phyloP scores from a whole-genome alignment of 2,329 filamentous ascomycete species.

The Aspergillus fijiensis region DNA sequence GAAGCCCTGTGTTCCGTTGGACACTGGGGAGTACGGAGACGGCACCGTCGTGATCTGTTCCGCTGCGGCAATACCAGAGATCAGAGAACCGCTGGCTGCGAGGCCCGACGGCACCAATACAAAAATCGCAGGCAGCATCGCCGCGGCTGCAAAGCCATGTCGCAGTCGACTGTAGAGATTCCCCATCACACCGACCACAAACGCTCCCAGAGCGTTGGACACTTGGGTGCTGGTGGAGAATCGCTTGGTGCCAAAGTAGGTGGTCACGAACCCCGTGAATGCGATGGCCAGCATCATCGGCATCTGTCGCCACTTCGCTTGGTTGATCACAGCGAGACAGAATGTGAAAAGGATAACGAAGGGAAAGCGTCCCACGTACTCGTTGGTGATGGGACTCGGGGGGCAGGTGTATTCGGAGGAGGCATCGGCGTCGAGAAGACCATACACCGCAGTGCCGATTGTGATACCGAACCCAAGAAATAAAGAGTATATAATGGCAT shows the following conservation, averaged over 20 bases:
- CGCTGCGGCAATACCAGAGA: conserved; percentile 59
- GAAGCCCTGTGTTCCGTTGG: conserved; percentile 39
- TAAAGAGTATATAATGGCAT: conserved; percentile 71
- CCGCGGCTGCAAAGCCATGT: conserved; percentile 79
- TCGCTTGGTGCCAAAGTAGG: conserved; percentile 68
- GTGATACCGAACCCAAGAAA: conserved; percentile 74
- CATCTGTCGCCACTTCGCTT: conserved; percentile 77
- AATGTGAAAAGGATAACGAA: conserved; percentile 76
- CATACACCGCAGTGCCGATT: conserved; percentile 64
- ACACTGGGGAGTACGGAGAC: conserved; percentile 44
- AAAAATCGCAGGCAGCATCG: conserved; percentile 87
- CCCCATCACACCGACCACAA: conserved; percentile 76
- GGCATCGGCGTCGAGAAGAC: conserved; percentile 58
- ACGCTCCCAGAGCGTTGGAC: conserved; percentile 73
- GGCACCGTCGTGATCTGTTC: conserved; percentile 50
- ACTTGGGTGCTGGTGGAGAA: conserved; percentile 73
- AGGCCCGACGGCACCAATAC: conserved; percentile 64
- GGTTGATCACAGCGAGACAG: conserved; percentile 76
- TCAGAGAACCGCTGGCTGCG: conserved; percentile 58
- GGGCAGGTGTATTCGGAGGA: conserved; percentile 51
- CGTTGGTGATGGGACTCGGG: conserved; percentile 52
- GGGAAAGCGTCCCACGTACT: conserved; percentile 59
- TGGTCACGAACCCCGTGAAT: conserved; percentile 72
- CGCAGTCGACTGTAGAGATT: conserved; percentile 73
- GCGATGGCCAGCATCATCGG: conserved; percentile 77